Conservation (phyloP, 169 alveolate genomes). For the Miamiensis avidus region DNA sequence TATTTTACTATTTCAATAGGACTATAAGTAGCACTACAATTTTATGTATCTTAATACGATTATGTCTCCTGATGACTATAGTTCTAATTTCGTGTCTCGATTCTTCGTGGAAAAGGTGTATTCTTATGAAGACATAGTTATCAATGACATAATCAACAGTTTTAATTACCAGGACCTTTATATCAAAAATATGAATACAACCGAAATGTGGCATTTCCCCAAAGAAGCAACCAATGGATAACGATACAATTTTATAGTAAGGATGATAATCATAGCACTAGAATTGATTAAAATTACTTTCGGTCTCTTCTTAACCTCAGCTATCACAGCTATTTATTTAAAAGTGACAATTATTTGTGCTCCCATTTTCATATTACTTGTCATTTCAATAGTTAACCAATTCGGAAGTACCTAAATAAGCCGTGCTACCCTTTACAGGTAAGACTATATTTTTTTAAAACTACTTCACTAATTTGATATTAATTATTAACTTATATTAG, state of each 20-base stretch:
- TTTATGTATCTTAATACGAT: not conserved
- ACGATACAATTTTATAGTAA: not conserved
- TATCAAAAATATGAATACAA: constrained; percentile 8
- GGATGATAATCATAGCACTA: not conserved
- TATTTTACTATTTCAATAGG: not conserved
- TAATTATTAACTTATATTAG: not conserved
- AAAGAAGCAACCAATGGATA: not conserved
- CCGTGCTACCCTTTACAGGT: not conserved
- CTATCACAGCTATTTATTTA: constrained; percentile 38
- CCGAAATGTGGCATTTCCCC: constrained; percentile 9
- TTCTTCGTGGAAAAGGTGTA: not conserved
- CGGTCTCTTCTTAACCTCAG: constrained; percentile 27
- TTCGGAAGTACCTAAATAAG: not conserved
- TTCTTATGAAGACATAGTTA: not conserved
- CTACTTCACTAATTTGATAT: no score
- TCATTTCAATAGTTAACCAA: not conserved
- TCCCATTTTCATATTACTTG: constrained; percentile 28
- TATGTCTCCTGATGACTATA: not conserved
- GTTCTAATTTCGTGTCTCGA: not conserved
- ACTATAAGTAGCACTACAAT: no score
- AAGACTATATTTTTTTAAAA: not conserved
- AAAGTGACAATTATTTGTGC: constrained; percentile 44
- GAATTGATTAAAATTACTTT: constrained; percentile 5
- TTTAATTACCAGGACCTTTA: not conserved
- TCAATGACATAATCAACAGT: not conserved